Evolutionary conservation across 2,329 filamentous ascomycete genomes (phyloP), one percentile per base, ranked within the genome.

Genomic region (Penicillium sp.): DNA sequence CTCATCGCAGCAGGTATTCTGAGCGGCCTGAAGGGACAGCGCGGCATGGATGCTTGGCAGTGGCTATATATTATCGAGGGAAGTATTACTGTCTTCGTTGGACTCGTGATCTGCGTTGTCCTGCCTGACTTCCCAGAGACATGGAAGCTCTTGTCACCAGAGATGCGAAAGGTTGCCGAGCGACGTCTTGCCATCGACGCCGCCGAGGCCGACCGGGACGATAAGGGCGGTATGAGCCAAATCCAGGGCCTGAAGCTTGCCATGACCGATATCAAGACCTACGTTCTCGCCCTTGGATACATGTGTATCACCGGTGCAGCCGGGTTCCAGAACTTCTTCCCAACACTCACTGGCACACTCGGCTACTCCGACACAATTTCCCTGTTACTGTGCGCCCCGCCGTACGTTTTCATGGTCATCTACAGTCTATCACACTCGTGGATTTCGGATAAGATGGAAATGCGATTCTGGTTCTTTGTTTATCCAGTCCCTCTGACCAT

Each of bases 301-400:
- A 72, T 76, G 64, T 68, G 72, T 47, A 75, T 78, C 47, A 77
- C 73, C 1, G 75, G 74, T 6, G 74, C 59, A 1, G 51, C 58
- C 2, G 77, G 76, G 1, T 79, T 81, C 61, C 77, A 80, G 48
- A 79, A 80, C 64, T 83, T 81, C 69, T 80, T 80, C 64, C 78
- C 78, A 0, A 75, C 78, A 0, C 71, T 76, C 55, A 80, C 70
- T 31, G 62, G 53, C 56, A 76, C 75, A 0, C 66, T 80, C 12
- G 67, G 69, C 20, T 74, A 73, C 56, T 61, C 52, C 54, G 52
- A 74, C 24, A 76, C 73, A 28, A 67, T 78, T 27, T 78, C 78
- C 0, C 61, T 80, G 15, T 66, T 81, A 8, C 72, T 80, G 3
- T 75, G 76, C 12, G 77, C 78, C 0, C 78, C 78, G 1, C 78